These are phyloP conservation scores for Xerocomus amazonicus DNA, from an alignment of 1,284 basidiomycete species.

Conservation along the genomic window DNA sequence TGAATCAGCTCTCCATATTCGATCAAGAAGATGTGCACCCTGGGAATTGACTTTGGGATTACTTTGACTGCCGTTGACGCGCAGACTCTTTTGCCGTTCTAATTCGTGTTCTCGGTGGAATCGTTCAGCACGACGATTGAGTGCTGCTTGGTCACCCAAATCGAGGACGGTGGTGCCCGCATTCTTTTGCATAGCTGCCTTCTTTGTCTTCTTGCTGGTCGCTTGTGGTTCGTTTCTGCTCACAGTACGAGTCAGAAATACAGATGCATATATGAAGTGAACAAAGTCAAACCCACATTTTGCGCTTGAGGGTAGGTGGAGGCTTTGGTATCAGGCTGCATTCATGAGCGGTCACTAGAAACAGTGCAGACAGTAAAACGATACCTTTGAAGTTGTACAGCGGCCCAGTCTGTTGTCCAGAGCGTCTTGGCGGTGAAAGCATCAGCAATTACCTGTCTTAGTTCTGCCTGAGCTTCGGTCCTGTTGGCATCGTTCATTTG, in stretches of 20 bases:
- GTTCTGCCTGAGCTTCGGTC: constrained; percentile 72
- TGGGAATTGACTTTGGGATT: constrained; percentile 47
- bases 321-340: constrained; percentile 66
- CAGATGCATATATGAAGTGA: neutral
- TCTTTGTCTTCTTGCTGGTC: constrained; percentile 68
- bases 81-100: constrained; percentile 59
- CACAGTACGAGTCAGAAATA: constrained; percentile 12
- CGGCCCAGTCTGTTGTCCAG: constrained; percentile 87
- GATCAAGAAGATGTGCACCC: constrained; percentile 49
- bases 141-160: constrained; percentile 60
- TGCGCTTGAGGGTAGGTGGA: constrained; percentile 59
- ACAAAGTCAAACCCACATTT: constrained; percentile 44
- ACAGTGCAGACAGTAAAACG: constrained; percentile 14
- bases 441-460: constrained; percentile 84
- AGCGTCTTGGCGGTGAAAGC: constrained; percentile 75
- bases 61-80: constrained; percentile 29
- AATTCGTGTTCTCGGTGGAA: constrained; percentile 81
- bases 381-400: constrained; percentile 77
- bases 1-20: constrained; percentile 43
- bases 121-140: constrained; percentile 68
- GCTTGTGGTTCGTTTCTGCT: constrained; percentile 39
- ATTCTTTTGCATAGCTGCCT: constrained; percentile 47
- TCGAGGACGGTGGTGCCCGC: constrained; percentile 42
- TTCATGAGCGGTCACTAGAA: constrained; percentile 21
- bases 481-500: constrained; percentile 78